These are phyloP conservation scores for Thraustotheca clavata DNA, from an alignment of 352 stramenopile species.

Conservation along the genomic window DNA sequence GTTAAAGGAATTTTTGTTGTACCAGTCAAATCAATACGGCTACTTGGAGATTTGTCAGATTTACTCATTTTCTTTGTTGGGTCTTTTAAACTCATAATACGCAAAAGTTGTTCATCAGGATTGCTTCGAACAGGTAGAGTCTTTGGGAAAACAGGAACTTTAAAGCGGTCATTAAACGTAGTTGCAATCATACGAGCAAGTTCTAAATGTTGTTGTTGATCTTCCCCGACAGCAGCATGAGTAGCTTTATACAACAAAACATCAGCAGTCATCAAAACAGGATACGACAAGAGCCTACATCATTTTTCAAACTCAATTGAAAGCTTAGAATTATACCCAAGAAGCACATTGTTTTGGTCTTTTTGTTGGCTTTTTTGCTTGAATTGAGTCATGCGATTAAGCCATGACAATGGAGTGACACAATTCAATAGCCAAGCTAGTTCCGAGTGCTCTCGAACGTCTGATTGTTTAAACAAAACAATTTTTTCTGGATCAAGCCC, in stretches of 20 bases:
- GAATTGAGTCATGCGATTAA: constrained; percentile 99
- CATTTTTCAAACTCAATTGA: constrained; percentile 23
- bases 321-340: neutral
- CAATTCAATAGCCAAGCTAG: constrained; percentile 97
- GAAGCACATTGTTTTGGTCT: constrained; percentile 43
- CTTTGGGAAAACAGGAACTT: constrained; percentile 42
- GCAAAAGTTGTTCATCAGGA: constrained; percentile 47
- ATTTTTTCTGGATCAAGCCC: constrained; percentile 77
- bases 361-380: constrained; percentile 95
- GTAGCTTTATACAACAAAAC: constrained; percentile 98
- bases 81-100: constrained; percentile 97
- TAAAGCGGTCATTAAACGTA: constrained; percentile 96
- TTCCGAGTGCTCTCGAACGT: constrained; percentile 87
- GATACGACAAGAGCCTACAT: constrained; percentile 95
- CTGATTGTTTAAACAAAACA: constrained; percentile 78
- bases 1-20: constrained; percentile 53
- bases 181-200: constrained; percentile 95
- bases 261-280: constrained; percentile 98
- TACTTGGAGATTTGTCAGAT: constrained; percentile 84
- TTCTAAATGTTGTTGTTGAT: constrained; percentile 98
- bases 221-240: constrained; percentile 97
- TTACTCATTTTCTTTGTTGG: constrained; percentile 99
- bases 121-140: constrained; percentile 42
- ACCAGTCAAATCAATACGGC: constrained; percentile 94
- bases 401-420: constrained; percentile 95